Conservation (phyloP, 257 asterid genomes). For the Solanum arcanum region DNA sequence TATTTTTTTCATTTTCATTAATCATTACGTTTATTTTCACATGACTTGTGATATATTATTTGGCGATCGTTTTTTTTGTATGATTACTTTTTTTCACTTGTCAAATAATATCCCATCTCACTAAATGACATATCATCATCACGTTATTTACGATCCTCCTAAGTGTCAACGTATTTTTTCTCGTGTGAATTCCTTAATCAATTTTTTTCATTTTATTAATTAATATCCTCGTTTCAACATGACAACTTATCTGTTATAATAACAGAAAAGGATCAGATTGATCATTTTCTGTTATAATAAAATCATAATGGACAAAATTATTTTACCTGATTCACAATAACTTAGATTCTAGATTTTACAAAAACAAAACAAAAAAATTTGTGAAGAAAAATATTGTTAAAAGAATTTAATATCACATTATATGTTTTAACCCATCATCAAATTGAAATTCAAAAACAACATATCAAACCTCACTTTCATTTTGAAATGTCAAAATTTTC, state of each 20-base stretch:
- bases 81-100: neutral
- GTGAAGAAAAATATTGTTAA: neutral
- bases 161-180: neutral
- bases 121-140: neutral
- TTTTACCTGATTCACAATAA: too few relatives aligned
- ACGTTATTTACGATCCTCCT: neutral
- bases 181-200: neutral
- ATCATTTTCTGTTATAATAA: neutral
- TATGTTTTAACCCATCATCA: neutral
- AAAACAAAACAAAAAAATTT: too few relatives aligned
- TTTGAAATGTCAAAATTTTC: neutral
- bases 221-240: too few relatives aligned
- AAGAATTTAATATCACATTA: fast-evolving
- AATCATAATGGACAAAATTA: neutral
- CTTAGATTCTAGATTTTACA: too few relatives aligned
- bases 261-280: too few relatives aligned
- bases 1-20: too few relatives aligned
- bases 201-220: too few relatives aligned
- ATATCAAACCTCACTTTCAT: neutral
- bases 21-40: too few relatives aligned
- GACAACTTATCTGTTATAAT: too few relatives aligned
- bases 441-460: neutral
- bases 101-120: neutral
- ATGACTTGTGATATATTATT: neutral
- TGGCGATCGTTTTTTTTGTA: too few relatives aligned